phyloP scores from a whole-genome alignment of 352 stramenopile genomes.

The Globisporangium paddicum region DNA sequence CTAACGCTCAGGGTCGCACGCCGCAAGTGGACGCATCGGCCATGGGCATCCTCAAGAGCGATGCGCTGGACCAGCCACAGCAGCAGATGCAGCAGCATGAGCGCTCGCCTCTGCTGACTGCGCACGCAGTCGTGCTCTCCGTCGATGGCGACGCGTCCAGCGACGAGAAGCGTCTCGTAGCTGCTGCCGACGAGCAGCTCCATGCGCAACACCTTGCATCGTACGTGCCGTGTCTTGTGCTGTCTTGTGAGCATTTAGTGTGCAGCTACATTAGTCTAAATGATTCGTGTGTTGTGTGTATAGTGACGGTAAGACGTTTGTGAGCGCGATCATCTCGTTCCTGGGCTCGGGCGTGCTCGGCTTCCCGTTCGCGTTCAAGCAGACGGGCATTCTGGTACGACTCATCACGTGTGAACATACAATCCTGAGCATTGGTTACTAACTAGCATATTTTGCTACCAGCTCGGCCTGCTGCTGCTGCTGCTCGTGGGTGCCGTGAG shows the following conservation, averaged over 20 bases:
- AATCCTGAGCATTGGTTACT: neutral
- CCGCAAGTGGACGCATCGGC: too few species aligned
- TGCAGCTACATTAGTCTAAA: too few species aligned
- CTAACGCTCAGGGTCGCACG: neutral
- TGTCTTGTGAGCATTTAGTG: neutral
- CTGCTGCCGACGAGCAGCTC: neutral
- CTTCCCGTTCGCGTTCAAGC: constrained; percentile 87
- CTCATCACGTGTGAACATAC: neutral
- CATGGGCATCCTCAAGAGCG: constrained; percentile 6
- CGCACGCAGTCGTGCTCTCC: neutral
- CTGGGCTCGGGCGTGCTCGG: constrained; percentile 90
- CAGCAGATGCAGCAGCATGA: neutral
- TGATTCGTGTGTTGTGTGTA: neutral
- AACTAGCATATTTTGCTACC: neutral
- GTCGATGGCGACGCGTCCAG: neutral
- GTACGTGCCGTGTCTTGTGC: constrained; percentile 14
- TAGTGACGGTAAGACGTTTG: constrained; percentile 57
- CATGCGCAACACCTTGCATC: constrained; percentile 30
- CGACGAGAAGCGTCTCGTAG: neutral
- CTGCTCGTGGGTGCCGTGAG: constrained; percentile 27
- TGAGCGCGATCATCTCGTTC: constrained; percentile 88
- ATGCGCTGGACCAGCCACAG: neutral
- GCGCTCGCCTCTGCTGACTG: neutral
- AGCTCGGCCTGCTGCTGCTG: constrained; percentile 60
- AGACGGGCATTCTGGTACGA: constrained; percentile 79